phyloP scores from a whole-genome alignment of 176 grass and related monocot genomes.

The Avena sativa region DNA sequence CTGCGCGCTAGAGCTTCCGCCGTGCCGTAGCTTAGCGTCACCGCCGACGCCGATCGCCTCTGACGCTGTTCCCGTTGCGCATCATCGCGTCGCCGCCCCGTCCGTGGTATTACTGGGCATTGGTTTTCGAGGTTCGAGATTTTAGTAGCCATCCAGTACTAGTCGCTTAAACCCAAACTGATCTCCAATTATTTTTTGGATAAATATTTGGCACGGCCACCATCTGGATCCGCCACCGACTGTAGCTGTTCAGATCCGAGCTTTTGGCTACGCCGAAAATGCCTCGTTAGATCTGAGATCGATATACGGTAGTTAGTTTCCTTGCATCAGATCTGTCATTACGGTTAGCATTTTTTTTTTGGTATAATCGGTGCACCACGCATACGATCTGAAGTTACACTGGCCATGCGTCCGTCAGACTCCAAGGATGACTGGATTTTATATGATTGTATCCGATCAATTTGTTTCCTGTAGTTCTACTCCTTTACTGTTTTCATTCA shows the following conservation, averaged over 20 bases:
- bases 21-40: neutral
- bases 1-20: neutral
- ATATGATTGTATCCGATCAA: neutral
- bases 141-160: neutral
- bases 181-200: neutral
- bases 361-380: neutral
- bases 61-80: neutral
- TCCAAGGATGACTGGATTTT: neutral
- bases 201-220: neutral
- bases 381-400: neutral
- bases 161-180: neutral
- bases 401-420: neutral
- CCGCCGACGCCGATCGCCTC: neutral
- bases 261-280: neutral
- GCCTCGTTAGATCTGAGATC: neutral
- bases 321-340: neutral
- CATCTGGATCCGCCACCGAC: neutral
- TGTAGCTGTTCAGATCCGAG: slow-evolving; percentile 22
- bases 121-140: neutral
- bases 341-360: neutral
- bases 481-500: neutral
- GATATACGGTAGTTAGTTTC: neutral
- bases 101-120: neutral
- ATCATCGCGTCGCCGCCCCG: neutral
- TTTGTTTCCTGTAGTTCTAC: slow-evolving; percentile 1